Percentiles rank a stretch among this genome's conserved stretches.
Conservation (phyloP, 2,329 filamentous ascomycete species). For the Microcyclosporella mali region DNA sequence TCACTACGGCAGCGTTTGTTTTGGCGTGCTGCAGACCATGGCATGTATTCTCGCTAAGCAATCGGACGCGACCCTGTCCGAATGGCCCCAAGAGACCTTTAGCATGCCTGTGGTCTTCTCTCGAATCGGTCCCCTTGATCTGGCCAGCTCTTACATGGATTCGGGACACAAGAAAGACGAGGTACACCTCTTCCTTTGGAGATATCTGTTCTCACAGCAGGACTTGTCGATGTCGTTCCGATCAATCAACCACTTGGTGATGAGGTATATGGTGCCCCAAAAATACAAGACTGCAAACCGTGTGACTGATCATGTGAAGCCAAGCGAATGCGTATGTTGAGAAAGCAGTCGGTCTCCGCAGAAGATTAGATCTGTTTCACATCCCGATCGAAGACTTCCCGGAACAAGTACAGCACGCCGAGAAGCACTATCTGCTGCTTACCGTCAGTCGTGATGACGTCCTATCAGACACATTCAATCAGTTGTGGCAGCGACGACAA, state of each 20-base stretch:
- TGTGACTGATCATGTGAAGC: constrained; percentile 3
- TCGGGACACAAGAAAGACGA: constrained; percentile 2
- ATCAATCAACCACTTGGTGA: constrained; percentile 76
- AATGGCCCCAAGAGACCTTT: constrained; percentile 6
- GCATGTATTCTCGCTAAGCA: background rate
- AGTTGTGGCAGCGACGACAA: constrained; percentile 80
- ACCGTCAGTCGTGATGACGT: constrained; percentile 39
- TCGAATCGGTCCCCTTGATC: background rate
- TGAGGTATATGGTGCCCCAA: constrained; percentile 51
- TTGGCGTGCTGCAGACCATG: constrained; percentile 10
- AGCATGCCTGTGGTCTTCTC: constrained; percentile 10
- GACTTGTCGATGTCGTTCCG: constrained; percentile 78
- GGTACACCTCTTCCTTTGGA: constrained; percentile 69
- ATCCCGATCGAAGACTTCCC: constrained; percentile 19
- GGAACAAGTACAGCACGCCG: constrained; percentile 30
- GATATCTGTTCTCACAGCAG: constrained; percentile 69
- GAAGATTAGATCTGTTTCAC: constrained; percentile 2
- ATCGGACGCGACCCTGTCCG: background rate
- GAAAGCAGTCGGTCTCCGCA: constrained; percentile 3
- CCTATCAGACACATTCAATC: constrained; percentile 57
- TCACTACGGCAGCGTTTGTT: background rate
- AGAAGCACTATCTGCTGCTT: constrained; percentile 39
- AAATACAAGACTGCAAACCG: constrained; percentile 5
- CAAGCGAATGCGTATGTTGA: constrained; percentile 6
- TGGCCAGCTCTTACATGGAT: background rate